A percentile compares a stretch with the other conserved stretches of the same genome.
Evolutionary conservation across 306 rosid species (phyloP).

Genomic region (Neltuma alba): DNA sequence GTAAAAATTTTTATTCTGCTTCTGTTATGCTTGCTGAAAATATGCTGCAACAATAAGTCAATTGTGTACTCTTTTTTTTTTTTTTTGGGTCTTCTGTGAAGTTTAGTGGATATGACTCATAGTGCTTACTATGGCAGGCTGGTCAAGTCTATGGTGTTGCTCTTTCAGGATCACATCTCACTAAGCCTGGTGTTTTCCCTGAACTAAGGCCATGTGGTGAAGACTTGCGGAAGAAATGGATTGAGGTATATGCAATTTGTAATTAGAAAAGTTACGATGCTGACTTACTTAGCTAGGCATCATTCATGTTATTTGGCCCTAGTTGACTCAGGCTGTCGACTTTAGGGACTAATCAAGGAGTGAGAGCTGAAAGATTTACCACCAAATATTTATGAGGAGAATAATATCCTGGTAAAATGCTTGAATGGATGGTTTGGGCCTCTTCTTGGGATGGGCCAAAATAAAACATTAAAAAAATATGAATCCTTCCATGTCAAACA

Average conservation of each 20-base stretch:
- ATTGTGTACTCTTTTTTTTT: conserved; percentile 5
- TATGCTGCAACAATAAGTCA: conserved; percentile 10
- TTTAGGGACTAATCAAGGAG: not conserved
- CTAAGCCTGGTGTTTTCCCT: conserved; percentile 79
- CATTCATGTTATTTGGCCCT: not conserved
- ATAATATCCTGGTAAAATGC: not conserved
- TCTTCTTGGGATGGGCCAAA: not conserved
- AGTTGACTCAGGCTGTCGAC: not conserved
- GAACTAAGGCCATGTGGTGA: conserved; percentile 77
- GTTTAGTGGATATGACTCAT: conserved; percentile 28
- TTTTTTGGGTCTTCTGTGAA: conserved; percentile 5
- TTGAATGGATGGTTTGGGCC: not conserved
- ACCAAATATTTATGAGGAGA: not conserved
- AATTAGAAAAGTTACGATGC: not conserved
- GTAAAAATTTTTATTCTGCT: conserved; percentile 48
- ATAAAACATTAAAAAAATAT: not conserved
- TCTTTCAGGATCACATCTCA: conserved; percentile 76
- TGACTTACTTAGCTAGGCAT: not conserved
- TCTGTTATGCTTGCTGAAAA: conserved; percentile 26
- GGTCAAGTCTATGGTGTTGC: conserved; percentile 94
- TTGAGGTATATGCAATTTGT: conserved; percentile 62
- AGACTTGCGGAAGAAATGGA: conserved; percentile 88
- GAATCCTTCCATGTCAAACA: not conserved
- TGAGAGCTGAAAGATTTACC: not conserved
- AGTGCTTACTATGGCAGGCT: conserved; percentile 65